Percentiles rank a stretch among this genome's conserved stretches.
phyloP scores from a whole-genome alignment of 2,329 filamentous ascomycete species.

The Verticillium albo-atrum region DNA sequence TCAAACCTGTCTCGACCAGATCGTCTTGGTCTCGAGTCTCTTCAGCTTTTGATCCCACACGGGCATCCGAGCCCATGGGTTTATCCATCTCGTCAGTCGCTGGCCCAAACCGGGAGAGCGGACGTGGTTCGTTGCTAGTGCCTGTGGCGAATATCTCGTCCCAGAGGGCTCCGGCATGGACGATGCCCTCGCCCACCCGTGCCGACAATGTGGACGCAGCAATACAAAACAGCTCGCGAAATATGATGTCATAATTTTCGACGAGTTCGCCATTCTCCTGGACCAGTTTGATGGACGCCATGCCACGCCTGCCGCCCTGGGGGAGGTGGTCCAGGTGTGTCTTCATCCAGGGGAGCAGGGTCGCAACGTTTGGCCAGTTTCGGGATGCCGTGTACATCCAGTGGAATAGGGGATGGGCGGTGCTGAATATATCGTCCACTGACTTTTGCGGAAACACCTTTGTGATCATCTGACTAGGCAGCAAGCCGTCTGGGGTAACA shows the following conservation, averaged over 20 bases:
- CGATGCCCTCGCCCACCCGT: conserved; percentile 58
- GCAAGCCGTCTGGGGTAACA: conserved; percentile 63
- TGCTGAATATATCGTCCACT: conserved; percentile 68
- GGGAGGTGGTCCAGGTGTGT: conserved; percentile 57
- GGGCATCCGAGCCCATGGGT: not conserved
- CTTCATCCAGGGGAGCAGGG: conserved; percentile 68
- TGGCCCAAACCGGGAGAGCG: no score
- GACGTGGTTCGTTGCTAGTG: conserved; percentile 13
- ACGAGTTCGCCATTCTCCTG: conserved; percentile 54
- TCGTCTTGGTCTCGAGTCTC: conserved; percentile 20
- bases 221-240: conserved; percentile 79
- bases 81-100: conserved; percentile 2
- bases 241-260: conserved; percentile 68
- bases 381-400: conserved; percentile 82
- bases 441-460: conserved; percentile 64
- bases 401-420: conserved; percentile 73
- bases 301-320: conserved; percentile 32
- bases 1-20: conserved; percentile 35
- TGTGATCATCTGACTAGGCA: conserved; percentile 74
- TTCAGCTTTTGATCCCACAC: not conserved
- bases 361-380: conserved; percentile 67
- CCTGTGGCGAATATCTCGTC: conserved; percentile 72
- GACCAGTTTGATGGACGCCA: conserved; percentile 36
- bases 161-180: conserved; percentile 64
- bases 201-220: conserved; percentile 69